Conservation (phyloP, 371 early-diverging fungal genomes). For the Mucor racemosus region DNA sequence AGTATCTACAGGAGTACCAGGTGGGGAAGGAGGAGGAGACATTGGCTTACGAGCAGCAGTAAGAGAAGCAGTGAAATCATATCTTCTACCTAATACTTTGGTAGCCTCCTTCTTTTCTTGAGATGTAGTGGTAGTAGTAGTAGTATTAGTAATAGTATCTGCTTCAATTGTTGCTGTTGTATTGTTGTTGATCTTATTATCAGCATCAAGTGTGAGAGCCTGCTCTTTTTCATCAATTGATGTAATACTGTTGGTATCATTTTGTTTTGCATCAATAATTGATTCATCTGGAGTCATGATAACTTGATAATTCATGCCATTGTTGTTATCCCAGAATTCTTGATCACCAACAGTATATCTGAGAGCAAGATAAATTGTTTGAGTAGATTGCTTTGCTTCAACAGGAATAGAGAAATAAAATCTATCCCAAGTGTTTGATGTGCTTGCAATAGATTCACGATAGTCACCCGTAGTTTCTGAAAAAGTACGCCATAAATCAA, state of each 20-base stretch:
- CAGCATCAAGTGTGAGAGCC: neutral
- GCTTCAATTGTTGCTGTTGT: neutral
- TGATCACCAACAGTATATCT: slow-evolving; percentile 61
- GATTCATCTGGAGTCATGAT: slow-evolving; percentile 28
- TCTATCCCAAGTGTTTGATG: slow-evolving; percentile 46
- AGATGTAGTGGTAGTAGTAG: neutral
- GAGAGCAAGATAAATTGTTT: slow-evolving; percentile 35
- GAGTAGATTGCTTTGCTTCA: slow-evolving; percentile 44
- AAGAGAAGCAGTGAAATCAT: slow-evolving; percentile 48
- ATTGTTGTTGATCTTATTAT: neutral
- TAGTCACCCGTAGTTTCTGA: slow-evolving; percentile 64
- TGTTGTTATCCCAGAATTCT: slow-evolving; percentile 86
- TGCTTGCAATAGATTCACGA: slow-evolving; percentile 49
- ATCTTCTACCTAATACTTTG: slow-evolving; percentile 41
- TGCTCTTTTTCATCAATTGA: slow-evolving; percentile 1
- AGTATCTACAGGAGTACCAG: slow-evolving; percentile 20
- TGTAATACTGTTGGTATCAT: neutral
- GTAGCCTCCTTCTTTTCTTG: slow-evolving; percentile 17
- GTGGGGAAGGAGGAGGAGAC: slow-evolving; percentile 27
- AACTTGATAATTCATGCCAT: slow-evolving; percentile 70
- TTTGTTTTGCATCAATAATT: neutral
- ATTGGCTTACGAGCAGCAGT: slow-evolving; percentile 34
- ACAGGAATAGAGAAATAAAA: slow-evolving; percentile 35
- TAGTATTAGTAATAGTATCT: no score
- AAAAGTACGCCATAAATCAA: slow-evolving; percentile 71